Evolutionary conservation across 257 asterid genomes (phyloP).

Genomic region (Schizonepeta tenuifolia): DNA sequence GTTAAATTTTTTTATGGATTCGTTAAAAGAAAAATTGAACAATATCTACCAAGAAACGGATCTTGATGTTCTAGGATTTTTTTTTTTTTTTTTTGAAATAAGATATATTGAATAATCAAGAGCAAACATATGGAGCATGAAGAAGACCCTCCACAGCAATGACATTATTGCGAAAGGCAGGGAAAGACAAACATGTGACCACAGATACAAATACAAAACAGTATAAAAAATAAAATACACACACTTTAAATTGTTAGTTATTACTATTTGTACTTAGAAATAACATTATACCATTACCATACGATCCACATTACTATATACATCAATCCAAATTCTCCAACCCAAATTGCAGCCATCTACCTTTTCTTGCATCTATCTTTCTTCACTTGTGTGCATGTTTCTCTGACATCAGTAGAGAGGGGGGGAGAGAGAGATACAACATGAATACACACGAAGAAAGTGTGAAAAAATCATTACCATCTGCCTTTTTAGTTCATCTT

Average conservation of each 20-base stretch:
- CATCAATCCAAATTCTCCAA: constrained; percentile 27
- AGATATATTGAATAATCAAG: too few species aligned
- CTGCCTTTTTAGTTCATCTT: background rate
- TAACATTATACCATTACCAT: constrained; percentile 6
- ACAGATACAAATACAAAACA: too few species aligned
- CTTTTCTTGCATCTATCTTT: constrained; percentile 25
- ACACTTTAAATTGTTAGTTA: background rate
- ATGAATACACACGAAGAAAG: background rate
- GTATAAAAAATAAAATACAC: background rate
- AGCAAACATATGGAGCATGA: too few species aligned
- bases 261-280: background rate
- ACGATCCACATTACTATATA: background rate
- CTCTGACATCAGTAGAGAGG: background rate
- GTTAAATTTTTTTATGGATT: too few species aligned
- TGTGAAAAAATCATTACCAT: constrained; percentile 12
- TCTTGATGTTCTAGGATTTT: too few species aligned
- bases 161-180: too few species aligned
- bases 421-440: background rate
- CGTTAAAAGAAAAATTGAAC: too few species aligned
- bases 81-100: too few species aligned
- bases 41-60: too few species aligned
- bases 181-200: too few species aligned
- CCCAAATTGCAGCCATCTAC: constrained; percentile 5
- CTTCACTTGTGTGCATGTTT: constrained; percentile 20
- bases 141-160: too few species aligned